A percentile compares a stretch with the other conserved stretches of the same genome.
phyloP scores from a whole-genome alignment of 164 flowering plant species.

The Vitis labrusca region DNA sequence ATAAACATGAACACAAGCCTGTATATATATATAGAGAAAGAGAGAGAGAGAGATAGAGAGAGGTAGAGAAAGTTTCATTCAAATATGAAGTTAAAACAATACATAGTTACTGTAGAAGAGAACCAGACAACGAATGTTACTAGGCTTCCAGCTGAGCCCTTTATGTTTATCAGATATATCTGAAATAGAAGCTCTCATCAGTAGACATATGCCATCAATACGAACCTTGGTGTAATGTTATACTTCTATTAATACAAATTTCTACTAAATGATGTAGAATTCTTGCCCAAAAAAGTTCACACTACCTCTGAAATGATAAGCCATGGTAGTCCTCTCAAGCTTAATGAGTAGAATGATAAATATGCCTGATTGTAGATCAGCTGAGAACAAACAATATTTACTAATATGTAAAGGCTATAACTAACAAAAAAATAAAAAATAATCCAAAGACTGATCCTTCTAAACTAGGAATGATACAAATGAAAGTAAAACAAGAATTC shows the following conservation, averaged over 20 bases:
- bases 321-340: slow-evolving; percentile 1
- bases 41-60: not conserved
- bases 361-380: not conserved
- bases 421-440: too few relatives aligned
- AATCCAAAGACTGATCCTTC: too few relatives aligned
- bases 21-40: too few relatives aligned
- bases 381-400: too few relatives aligned
- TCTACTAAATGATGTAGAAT: too few relatives aligned
- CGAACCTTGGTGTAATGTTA: too few relatives aligned
- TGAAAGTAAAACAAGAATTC: too few relatives aligned
- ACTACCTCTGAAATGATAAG: slow-evolving; percentile 1
- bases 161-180: not conserved
- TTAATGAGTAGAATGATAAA: not conserved
- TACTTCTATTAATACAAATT: too few relatives aligned
- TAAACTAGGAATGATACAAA: too few relatives aligned
- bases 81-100: not conserved
- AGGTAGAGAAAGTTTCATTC: not conserved
- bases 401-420: too few relatives aligned
- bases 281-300: not conserved
- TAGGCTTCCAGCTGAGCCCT: not conserved
- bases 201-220: too few relatives aligned
- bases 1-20: not conserved
- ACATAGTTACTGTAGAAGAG: not conserved
- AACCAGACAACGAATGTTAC: not conserved
- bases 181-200: not conserved